Conservation (phyloP, 1,284 basidiomycete species). For the Bondarzewia mesenterica region DNA sequence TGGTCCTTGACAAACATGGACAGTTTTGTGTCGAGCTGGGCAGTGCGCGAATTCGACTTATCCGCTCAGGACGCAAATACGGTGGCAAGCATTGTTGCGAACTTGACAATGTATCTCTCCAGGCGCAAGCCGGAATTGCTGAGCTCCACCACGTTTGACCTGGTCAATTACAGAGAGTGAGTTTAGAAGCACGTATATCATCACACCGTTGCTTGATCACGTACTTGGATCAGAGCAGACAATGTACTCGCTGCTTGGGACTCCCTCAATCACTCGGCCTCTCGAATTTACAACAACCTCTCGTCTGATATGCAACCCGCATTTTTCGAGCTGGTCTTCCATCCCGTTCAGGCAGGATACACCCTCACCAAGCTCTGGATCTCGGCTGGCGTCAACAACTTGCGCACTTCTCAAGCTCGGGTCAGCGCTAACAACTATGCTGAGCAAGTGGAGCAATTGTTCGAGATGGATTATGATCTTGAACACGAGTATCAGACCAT, state of each 20-base stretch:
- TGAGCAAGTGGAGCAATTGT: constrained; percentile 44
- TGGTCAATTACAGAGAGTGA: constrained; percentile 62
- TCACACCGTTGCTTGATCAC: not conserved
- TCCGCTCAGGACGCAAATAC: constrained; percentile 27
- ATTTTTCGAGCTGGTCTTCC: constrained; percentile 63
- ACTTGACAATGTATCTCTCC: constrained; percentile 53
- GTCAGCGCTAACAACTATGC: constrained; percentile 52
- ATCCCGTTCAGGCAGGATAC: constrained; percentile 50
- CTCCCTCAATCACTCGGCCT: constrained; percentile 39
- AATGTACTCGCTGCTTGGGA: constrained; percentile 43
- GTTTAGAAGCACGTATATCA: constrained; percentile 15
- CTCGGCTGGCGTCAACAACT: constrained; percentile 49
- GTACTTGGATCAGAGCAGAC: constrained; percentile 38
- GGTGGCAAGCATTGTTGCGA: constrained; percentile 45
- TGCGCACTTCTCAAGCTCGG: constrained; percentile 56
- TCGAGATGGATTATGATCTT: constrained; percentile 51
- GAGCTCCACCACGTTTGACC: constrained; percentile 53
- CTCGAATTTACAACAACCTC: constrained; percentile 46
- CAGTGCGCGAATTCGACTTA: constrained; percentile 57
- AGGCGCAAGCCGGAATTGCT: constrained; percentile 62
- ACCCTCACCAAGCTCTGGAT: constrained; percentile 53
- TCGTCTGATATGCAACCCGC: constrained; percentile 39
- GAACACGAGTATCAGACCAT: constrained; percentile 51
- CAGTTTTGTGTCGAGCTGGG: constrained; percentile 49
- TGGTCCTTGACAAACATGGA: constrained; percentile 47